A percentile compares a stretch with the other conserved stretches of the same genome.
Conservation (phyloP, 345 rosid species). For the Dipteronia dyeriana region DNA sequence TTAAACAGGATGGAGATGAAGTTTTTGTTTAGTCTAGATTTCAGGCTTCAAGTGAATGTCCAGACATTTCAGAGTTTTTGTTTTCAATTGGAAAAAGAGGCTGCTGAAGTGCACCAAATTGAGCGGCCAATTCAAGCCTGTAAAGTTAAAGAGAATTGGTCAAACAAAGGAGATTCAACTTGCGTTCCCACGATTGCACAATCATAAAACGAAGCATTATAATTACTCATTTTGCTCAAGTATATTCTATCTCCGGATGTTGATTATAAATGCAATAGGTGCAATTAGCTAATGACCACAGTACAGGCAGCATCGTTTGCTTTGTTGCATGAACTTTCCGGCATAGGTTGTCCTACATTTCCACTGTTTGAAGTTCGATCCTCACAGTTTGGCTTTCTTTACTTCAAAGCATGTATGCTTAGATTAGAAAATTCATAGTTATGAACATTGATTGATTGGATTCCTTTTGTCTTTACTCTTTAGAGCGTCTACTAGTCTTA, state of each 20-base stretch:
- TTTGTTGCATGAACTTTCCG: background rate
- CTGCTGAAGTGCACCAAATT: constrained; percentile 39
- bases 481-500: background rate
- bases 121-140: constrained; percentile 58
- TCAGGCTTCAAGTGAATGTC: constrained; percentile 73
- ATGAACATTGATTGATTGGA: constrained; percentile 2
- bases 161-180: constrained; percentile 50
- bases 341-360: background rate
- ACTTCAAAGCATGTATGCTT: constrained; percentile 7
- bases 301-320: constrained; percentile 12
- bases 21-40: constrained; percentile 73
- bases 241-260: constrained; percentile 17
- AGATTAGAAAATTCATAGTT: background rate
- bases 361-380: background rate
- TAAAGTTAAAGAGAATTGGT: constrained; percentile 58
- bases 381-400: background rate
- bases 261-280: constrained; percentile 8
- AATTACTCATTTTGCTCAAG: constrained; percentile 14
- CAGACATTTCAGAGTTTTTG: constrained; percentile 64
- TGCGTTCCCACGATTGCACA: constrained; percentile 56
- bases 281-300: constrained; percentile 16
- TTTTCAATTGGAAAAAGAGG: constrained; percentile 61
- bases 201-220: constrained; percentile 28
- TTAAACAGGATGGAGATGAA: constrained; percentile 84
- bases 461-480: too few species aligned